phyloP scores from a whole-genome alignment of 352 stramenopile species.

The Phytophthora vignae region DNA sequence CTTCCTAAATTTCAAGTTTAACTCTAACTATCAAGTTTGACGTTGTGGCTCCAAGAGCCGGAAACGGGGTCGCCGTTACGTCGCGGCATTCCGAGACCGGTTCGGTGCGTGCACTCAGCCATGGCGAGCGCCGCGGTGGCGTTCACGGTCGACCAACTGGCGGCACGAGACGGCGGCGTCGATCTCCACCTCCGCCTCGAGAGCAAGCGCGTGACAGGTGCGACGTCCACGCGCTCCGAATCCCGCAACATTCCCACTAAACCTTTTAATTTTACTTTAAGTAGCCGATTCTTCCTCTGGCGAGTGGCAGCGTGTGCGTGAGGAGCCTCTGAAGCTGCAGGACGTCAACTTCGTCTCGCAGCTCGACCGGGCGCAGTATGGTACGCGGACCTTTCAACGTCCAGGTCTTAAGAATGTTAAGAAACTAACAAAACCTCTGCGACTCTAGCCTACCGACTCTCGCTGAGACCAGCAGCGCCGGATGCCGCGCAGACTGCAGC shows the following conservation, averaged over 20 bases:
- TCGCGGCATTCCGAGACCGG: slow-evolving; percentile 16
- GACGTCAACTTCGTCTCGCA: slow-evolving; percentile 31
- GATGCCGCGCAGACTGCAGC: slow-evolving; percentile 9
- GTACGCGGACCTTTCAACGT: slow-evolving; percentile 1
- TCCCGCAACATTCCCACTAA: background rate
- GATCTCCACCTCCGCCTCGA: slow-evolving; percentile 26
- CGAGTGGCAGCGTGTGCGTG: slow-evolving; percentile 26
- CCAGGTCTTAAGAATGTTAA: background rate
- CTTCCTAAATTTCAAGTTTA: background rate
- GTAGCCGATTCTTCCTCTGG: slow-evolving; percentile 16
- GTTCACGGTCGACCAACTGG: slow-evolving; percentile 29
- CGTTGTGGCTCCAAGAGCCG: background rate
- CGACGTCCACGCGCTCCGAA: background rate
- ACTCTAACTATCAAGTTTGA: background rate
- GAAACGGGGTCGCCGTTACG: slow-evolving; percentile 24
- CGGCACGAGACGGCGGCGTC: slow-evolving; percentile 4
- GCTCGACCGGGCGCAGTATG: slow-evolving; percentile 30
- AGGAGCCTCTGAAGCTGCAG: slow-evolving; percentile 19
- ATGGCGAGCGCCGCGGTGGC: slow-evolving; percentile 38
- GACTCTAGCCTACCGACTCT: slow-evolving; percentile 29
- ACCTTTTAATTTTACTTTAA: background rate
- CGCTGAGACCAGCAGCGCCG: slow-evolving; percentile 19
- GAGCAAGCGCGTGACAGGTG: slow-evolving; percentile 22
- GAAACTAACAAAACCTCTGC: background rate
- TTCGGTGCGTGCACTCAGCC: slow-evolving; percentile 5